phyloP scores from a whole-genome alignment of 768 basidiomycete genomes.

The Rhizopogon rudus region DNA sequence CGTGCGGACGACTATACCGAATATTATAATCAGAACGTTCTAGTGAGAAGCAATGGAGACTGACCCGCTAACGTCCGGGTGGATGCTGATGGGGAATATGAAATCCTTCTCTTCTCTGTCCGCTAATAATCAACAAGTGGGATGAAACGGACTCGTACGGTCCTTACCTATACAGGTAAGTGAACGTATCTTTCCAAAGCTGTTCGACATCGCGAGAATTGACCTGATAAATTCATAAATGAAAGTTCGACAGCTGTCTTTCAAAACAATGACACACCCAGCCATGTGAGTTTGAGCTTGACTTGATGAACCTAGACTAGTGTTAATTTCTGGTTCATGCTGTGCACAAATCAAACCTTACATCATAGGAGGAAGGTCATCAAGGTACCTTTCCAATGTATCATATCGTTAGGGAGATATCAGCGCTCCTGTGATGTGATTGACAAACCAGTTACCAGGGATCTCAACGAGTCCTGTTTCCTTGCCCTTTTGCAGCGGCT shows the following conservation, averaged over 20 bases:
- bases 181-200: constrained; percentile 73
- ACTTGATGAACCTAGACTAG: constrained; percentile 59
- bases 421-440: no score
- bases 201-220: constrained; percentile 61
- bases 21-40: neutral
- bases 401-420: neutral
- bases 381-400: constrained; percentile 47
- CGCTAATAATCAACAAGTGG: neutral
- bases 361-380: constrained; percentile 76
- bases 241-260: neutral
- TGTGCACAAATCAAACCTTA: constrained; percentile 18
- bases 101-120: constrained; percentile 57
- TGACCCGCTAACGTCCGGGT: constrained; percentile 71
- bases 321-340: neutral
- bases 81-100: constrained; percentile 72
- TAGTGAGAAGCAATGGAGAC: constrained; percentile 7
- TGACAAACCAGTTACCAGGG: constrained; percentile 60
- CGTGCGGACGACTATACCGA: constrained; percentile 51
- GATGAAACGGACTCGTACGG: neutral
- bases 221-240: constrained; percentile 34
- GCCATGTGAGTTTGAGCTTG: constrained; percentile 63
- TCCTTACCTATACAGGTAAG: constrained; percentile 55
- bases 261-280: constrained; percentile 38
- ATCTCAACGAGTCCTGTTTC: constrained; percentile 60
- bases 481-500: constrained; percentile 59